Percentiles rank a stretch among this genome's conserved stretches.
phyloP scores from a whole-genome alignment of 2,329 filamentous ascomycete genomes.

The Apiospora koreana region DNA sequence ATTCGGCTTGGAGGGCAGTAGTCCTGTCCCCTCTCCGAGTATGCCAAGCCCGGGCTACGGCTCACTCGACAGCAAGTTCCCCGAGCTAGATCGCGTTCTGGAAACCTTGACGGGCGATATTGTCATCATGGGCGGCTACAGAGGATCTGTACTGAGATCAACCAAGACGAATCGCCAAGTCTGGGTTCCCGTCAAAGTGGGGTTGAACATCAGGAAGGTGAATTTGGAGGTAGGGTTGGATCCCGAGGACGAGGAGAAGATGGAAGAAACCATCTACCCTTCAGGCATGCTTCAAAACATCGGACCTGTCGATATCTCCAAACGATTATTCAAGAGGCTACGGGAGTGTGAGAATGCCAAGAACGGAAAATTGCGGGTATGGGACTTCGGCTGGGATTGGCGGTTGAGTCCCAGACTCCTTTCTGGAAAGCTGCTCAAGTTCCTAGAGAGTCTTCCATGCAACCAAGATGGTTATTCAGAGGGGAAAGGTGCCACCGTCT shows the following conservation, averaged over 20 bases:
- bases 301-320: slow-evolving; percentile 87
- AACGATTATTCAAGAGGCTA: slow-evolving; percentile 76
- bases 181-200: slow-evolving; percentile 93
- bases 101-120: slow-evolving; percentile 78
- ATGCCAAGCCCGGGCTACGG: slow-evolving; percentile 17
- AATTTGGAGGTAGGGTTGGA: slow-evolving; percentile 85
- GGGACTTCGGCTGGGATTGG: slow-evolving; percentile 97
- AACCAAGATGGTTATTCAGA: slow-evolving; percentile 60
- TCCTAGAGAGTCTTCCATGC: slow-evolving; percentile 72
- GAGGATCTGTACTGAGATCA: slow-evolving; percentile 86
- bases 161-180: slow-evolving; percentile 82
- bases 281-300: slow-evolving; percentile 91
- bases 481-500: slow-evolving; percentile 72
- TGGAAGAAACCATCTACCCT: slow-evolving; percentile 80
- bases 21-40: slow-evolving; percentile 18
- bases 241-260: slow-evolving; percentile 78
- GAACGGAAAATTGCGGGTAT: slow-evolving; percentile 72
- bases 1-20: slow-evolving; percentile 21
- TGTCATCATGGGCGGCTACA: slow-evolving; percentile 86
- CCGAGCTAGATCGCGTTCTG: slow-evolving; percentile 55
- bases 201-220: slow-evolving; percentile 86
- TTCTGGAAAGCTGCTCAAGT: slow-evolving; percentile 70
- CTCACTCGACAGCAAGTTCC: slow-evolving; percentile 30
- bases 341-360: slow-evolving; percentile 72
- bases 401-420: slow-evolving; percentile 78